Conservation (phyloP, 306 rosid species). For the Castanea sativa region DNA sequence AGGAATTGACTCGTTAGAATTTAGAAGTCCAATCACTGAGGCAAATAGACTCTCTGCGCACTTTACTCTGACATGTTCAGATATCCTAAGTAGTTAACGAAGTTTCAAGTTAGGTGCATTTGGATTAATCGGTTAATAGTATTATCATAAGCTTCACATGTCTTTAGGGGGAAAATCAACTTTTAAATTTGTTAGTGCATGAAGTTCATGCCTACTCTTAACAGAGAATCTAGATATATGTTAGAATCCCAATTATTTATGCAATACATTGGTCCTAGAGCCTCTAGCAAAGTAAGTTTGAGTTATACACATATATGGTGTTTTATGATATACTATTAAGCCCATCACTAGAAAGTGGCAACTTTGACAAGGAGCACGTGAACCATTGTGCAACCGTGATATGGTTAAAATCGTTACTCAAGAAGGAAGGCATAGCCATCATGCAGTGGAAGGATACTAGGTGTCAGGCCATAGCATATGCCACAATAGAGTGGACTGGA, state of each 20-base stretch:
- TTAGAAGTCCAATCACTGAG: background rate
- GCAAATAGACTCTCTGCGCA: background rate
- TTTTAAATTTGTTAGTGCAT: background rate
- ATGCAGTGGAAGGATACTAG: constrained; percentile 10
- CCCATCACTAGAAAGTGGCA: constrained; percentile 10
- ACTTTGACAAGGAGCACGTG: constrained; percentile 1
- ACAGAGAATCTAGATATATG: background rate
- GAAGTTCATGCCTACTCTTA: background rate
- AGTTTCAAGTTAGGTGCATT: background rate
- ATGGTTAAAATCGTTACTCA: constrained; percentile 9
- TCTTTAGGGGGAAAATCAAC: background rate
- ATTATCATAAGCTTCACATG: background rate
- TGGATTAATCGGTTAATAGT: background rate
- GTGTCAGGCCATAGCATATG: constrained; percentile 14
- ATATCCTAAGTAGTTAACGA: background rate
- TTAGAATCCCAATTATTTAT: constrained; percentile 5
- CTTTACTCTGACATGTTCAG: background rate
- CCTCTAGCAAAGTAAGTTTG: background rate
- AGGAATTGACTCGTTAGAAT: background rate
- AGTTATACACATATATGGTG: background rate
- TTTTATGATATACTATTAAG: background rate
- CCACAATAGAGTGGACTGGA: constrained; percentile 14
- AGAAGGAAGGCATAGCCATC: background rate
- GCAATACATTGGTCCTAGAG: background rate
- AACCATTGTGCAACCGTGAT: background rate